Conservation (phyloP, 345 rosid genomes). For the Pistacia integerrima region DNA sequence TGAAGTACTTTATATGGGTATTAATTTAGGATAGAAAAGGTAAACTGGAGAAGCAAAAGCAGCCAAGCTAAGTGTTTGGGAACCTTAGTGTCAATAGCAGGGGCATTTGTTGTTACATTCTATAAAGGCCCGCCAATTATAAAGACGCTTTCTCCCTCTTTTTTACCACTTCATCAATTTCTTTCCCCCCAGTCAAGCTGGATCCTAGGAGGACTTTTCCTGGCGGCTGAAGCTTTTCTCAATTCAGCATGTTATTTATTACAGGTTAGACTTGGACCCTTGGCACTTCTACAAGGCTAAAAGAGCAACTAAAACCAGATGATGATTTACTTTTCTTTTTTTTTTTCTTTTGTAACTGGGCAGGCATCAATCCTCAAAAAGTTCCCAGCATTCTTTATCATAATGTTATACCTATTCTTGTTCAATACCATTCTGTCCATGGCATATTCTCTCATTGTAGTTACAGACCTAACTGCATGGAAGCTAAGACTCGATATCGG, state of each 20-base stretch:
- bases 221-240: conserved; percentile 49
- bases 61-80: conserved; percentile 63
- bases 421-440: conserved; percentile 29
- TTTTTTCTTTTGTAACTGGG: background rate
- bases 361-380: conserved; percentile 37
- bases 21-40: conserved; percentile 60
- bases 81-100: conserved; percentile 52
- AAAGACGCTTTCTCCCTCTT: background rate
- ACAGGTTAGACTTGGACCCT: conserved; percentile 38
- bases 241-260: conserved; percentile 46
- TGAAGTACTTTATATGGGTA: background rate
- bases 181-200: conserved; percentile 42
- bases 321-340: background rate
- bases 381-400: conserved; percentile 36
- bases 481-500: conserved; percentile 30
- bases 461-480: conserved; percentile 42
- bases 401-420: conserved; percentile 26
- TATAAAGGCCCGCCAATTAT: conserved; percentile 55
- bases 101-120: conserved; percentile 67
- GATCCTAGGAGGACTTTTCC: conserved; percentile 62
- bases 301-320: background rate
- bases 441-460: conserved; percentile 28
- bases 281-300: background rate
- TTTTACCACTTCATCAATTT: conserved; percentile 25
- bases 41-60: conserved; percentile 45